phyloP scores from a whole-genome alignment of 176 grass and related monocot species.

The Tuctoria greenei region DNA sequence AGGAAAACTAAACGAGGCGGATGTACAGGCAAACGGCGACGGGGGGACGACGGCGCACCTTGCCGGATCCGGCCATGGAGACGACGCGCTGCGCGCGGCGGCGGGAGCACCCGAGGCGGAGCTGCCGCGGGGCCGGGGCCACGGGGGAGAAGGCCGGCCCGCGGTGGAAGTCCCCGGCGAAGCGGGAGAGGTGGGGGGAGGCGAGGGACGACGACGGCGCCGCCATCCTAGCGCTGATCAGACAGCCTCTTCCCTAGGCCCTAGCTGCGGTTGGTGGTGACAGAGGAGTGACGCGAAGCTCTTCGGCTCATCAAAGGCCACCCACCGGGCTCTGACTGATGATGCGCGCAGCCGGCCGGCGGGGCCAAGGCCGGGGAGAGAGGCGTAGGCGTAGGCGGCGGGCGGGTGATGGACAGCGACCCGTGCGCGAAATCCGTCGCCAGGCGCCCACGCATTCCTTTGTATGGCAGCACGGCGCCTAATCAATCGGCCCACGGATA shows the following conservation, averaged over 20 bases:
- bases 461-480: constrained; percentile 40
- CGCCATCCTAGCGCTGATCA: constrained; percentile 35
- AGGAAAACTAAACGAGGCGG: not conserved
- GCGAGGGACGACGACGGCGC: constrained; percentile 71
- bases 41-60: constrained; percentile 46
- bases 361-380: not conserved
- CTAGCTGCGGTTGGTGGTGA: constrained; percentile 30
- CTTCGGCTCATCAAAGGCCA: no score
- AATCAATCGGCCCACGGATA: constrained; percentile 61
- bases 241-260: not conserved
- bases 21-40: not conserved
- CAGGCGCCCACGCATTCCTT: no score
- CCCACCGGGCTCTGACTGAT: not conserved
- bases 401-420: not conserved
- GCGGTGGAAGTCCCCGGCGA: constrained; percentile 38
- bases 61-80: constrained; percentile 98
- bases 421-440: constrained; percentile 19
- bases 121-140: constrained; percentile 39
- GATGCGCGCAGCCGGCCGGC: constrained; percentile 15
- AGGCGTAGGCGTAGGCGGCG: not conserved
- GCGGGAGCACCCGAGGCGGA: constrained; percentile 51
- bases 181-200: constrained; percentile 56
- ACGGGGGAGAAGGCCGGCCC: not conserved
- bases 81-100: constrained; percentile 64
- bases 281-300: not conserved